A percentile compares a stretch with the other conserved stretches of the same genome.
These are phyloP conservation scores for Ormosia semicastrata DNA, from an alignment of 306 rosid species.

Conservation along the genomic window DNA sequence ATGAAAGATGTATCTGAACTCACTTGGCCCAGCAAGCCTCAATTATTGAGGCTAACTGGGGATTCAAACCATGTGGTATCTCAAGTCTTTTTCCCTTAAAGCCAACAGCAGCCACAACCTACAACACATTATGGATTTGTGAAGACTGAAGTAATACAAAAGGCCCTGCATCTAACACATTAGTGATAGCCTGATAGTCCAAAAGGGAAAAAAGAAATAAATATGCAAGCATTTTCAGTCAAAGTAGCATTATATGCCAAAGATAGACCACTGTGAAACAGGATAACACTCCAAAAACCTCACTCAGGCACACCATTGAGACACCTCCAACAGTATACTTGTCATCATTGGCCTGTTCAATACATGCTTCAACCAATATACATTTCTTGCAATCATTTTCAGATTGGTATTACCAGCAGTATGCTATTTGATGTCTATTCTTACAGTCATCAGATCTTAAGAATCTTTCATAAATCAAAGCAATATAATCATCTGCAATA, in stretches of 20 bases:
- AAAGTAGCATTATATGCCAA: neutral
- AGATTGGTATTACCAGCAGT: neutral
- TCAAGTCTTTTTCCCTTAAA: slow-evolving; percentile 74
- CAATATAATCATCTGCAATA: neutral
- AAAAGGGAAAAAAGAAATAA: neutral
- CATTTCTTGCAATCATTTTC: slow-evolving; percentile 12
- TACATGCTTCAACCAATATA: neutral
- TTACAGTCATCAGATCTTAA: neutral
- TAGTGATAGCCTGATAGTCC: neutral
- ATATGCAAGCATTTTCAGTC: slow-evolving; percentile 1
- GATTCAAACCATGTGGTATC: slow-evolving; percentile 70
- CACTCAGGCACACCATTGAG: neutral
- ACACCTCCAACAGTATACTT: neutral
- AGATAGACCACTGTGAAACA: neutral
- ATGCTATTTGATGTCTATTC: neutral
- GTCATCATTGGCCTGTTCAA: neutral
- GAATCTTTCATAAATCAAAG: neutral
- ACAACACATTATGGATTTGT: slow-evolving; percentile 19
- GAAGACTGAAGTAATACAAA: neutral
- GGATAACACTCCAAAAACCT: neutral
- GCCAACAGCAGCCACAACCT: slow-evolving; percentile 94
- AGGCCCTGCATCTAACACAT: slow-evolving; percentile 5
- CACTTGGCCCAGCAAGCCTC: slow-evolving; percentile 92
- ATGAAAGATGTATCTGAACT: slow-evolving; percentile 29
- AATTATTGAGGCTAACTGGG: slow-evolving; percentile 66